Percentiles rank a stretch among this genome's conserved stretches.
phyloP scores from a whole-genome alignment of 208 protist species.

The Phytomonas sp. region DNA sequence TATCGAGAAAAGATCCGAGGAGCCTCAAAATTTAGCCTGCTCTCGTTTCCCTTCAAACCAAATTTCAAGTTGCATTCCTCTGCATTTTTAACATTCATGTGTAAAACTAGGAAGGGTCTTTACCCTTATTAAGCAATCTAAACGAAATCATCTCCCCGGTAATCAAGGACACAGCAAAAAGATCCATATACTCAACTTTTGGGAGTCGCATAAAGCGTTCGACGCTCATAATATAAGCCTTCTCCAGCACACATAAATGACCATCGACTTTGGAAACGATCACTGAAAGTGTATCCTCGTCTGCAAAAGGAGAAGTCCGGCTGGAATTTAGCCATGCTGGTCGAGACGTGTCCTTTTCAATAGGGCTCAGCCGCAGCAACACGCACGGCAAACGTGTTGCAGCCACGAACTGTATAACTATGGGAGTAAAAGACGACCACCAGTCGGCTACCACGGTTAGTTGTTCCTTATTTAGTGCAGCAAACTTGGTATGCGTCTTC shows the following conservation, averaged over 20 bases:
- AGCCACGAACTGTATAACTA: constrained; percentile 56
- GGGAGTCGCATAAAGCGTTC: constrained; percentile 75
- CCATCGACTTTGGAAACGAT: constrained; percentile 32
- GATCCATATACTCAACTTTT: constrained; percentile 68
- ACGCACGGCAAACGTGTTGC: constrained; percentile 41
- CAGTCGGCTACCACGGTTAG: constrained; percentile 11
- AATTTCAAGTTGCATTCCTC: too few species aligned
- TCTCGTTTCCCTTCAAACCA: background rate
- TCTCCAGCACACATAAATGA: constrained; percentile 43
- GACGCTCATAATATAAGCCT: constrained; percentile 55
- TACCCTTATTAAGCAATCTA: too few species aligned
- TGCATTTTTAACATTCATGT: too few species aligned
- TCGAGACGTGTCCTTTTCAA: constrained; percentile 13
- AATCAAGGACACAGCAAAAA: constrained; percentile 47
- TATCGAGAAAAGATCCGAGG: background rate
- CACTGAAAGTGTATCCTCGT: constrained; percentile 30
- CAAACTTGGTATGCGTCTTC: background rate
- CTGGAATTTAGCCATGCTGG: constrained; percentile 12
- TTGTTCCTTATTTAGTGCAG: background rate
- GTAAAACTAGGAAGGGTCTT: too few species aligned
- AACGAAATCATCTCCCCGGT: constrained; percentile 33
- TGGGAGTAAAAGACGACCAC: constrained; percentile 30
- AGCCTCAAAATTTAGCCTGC: background rate
- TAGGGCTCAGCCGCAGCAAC: constrained; percentile 27
- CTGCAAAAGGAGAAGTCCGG: constrained; percentile 14